These are phyloP conservation scores for Gyromitra esculenta DNA, from an alignment of 2,329 filamentous ascomycete genomes.

Conservation along the genomic window DNA sequence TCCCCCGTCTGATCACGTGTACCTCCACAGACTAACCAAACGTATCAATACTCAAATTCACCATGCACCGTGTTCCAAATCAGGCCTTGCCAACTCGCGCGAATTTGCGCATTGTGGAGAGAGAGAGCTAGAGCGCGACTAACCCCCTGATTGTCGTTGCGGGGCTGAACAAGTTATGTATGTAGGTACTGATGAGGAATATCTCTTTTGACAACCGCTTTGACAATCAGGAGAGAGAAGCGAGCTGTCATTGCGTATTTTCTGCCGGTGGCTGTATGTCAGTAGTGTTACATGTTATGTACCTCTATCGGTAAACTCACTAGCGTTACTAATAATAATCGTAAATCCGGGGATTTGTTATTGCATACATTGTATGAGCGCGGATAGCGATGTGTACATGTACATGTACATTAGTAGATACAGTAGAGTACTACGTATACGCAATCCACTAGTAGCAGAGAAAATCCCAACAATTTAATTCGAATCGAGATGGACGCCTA, in stretches of 20 bases:
- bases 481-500: neutral
- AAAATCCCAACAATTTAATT: slow-evolving; percentile 14
- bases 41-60: neutral
- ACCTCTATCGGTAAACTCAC: neutral
- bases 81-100: neutral
- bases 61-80: neutral
- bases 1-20: neutral
- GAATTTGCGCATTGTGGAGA: neutral
- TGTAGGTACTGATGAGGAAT: neutral
- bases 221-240: neutral
- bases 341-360: neutral
- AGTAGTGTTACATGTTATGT: slow-evolving; percentile 3
- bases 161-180: slow-evolving; percentile 9
- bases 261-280: neutral
- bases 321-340: slow-evolving; percentile 9
- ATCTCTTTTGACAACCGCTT: slow-evolving; percentile 4
- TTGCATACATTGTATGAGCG: neutral
- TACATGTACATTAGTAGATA: neutral
- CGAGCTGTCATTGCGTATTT: slow-evolving; percentile 2
- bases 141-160: neutral
- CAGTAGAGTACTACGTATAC: neutral
- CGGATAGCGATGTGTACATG: neutral
- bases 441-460: neutral
- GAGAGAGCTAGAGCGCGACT: neutral
- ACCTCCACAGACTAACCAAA: neutral